These are phyloP conservation scores for Mycena crocata DNA, from an alignment of 768 basidiomycete species.

Conservation along the genomic window DNA sequence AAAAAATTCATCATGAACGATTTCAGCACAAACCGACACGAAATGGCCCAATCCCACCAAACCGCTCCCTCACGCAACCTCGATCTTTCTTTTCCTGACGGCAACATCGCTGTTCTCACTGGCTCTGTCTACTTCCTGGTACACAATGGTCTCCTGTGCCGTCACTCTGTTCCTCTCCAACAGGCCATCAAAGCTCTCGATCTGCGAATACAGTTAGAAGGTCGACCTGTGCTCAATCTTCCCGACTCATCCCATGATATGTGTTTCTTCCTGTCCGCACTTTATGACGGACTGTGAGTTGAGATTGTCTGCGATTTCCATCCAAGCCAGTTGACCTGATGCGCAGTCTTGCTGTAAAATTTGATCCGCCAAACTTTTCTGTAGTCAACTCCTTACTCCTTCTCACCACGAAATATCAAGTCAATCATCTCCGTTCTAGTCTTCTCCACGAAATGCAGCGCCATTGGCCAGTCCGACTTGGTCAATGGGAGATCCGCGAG, in stretches of 20 bases:
- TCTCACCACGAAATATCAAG: constrained; percentile 72
- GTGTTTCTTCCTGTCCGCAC: constrained; percentile 66
- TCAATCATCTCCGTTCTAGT: constrained; percentile 67
- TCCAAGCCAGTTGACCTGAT: constrained; percentile 31
- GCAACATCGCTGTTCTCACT: constrained; percentile 74
- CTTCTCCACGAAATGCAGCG: constrained; percentile 62
- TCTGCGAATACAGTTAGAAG: constrained; percentile 59
- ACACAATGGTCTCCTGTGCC: constrained; percentile 72
- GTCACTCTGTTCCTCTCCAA: constrained; percentile 68
- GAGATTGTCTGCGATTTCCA: background rate
- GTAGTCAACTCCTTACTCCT: constrained; percentile 67
- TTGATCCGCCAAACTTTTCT: constrained; percentile 63
- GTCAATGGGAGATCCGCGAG: constrained; percentile 77
- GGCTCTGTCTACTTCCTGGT: constrained; percentile 73
- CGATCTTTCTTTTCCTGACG: constrained; percentile 74
- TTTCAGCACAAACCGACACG: constrained; percentile 61
- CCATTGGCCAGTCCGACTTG: constrained; percentile 71
- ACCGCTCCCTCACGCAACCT: constrained; percentile 54
- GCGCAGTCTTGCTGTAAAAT: constrained; percentile 58
- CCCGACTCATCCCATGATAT: constrained; percentile 69
- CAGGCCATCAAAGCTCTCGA: constrained; percentile 52
- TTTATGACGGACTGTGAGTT: constrained; percentile 81
- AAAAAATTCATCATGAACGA: constrained; percentile 39
- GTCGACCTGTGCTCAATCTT: constrained; percentile 64
- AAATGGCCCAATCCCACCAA: constrained; percentile 24